Evolutionary conservation across 441 rosid species (phyloP), one percentile per base, ranked within the genome.

Genomic region (Gossypium laxum): DNA sequence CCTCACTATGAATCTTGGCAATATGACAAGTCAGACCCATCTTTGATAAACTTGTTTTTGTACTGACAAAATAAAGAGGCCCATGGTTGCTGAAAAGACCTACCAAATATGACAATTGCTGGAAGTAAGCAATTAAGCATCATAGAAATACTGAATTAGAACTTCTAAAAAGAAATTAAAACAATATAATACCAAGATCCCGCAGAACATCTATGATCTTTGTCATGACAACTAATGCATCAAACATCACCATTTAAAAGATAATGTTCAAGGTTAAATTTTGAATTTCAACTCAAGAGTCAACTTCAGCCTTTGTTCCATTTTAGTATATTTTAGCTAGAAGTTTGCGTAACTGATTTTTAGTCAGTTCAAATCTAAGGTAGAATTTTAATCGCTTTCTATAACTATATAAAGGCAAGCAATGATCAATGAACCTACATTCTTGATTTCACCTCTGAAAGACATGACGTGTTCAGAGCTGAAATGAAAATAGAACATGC

Each of bases 41-140:
- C 87, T 92, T 92, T 59, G 97, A 92, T 81, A 95, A 89, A 72
- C 81, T 78, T 34, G 55, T 82, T 86, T 94, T 95, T 1, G 96
- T 87, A 72, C 79, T 85, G 66, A 95, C 93, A 78, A 95, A 95
- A 83, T 89, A 95, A 72, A 92, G 87, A 41, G 99, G 95, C 71
- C 98, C 98, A 54, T 91, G 99, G 76, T 95, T 92, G 80, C 98
- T 91, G 82, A 95, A 92, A 74, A 95, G 97, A 85, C 99, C 99
- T 94, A 88, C 72, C 72, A 74, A 72, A 76, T 51, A 1, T 45
- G 34, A 43, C 57, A 38, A 65, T 8, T 45, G 22, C 57, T 26
- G 50, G 26, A 19, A 19, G 14, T 21, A 41, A 67, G 21, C 41
- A 73, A 69, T 50, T 69, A 45, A 19, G 67, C 26, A 45, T 67